These are phyloP conservation scores for Alternaria conjuncta DNA, from an alignment of 2,329 filamentous ascomycete species.

Conservation along the genomic window DNA sequence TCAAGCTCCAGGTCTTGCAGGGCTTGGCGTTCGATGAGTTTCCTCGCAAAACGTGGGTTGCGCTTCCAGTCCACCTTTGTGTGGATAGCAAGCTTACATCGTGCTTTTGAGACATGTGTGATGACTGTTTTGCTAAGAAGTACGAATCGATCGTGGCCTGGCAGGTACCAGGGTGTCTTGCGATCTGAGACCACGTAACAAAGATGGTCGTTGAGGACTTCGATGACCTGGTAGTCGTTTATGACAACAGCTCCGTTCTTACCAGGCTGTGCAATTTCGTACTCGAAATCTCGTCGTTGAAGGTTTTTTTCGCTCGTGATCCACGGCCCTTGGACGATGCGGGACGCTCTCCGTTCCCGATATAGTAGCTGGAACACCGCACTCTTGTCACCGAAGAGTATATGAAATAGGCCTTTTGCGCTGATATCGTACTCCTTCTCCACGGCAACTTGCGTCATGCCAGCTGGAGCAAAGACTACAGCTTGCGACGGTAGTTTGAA, in stretches of 20 bases:
- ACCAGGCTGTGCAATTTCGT: constrained; percentile 68
- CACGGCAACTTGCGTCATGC: constrained; percentile 75
- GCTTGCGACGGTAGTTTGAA: constrained; percentile 83
- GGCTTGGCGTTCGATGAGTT: constrained; percentile 68
- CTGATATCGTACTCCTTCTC: constrained; percentile 89
- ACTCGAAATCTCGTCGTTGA: constrained; percentile 80
- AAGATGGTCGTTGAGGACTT: constrained; percentile 64
- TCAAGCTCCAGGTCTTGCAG: constrained; percentile 76
- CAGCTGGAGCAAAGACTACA: constrained; percentile 82
- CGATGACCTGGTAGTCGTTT: constrained; percentile 84
- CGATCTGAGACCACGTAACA: constrained; percentile 72
- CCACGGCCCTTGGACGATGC: constrained; percentile 88
- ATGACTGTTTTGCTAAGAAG: constrained; percentile 91
- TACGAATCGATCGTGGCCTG: constrained; percentile 78
- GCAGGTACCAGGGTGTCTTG: constrained; percentile 80
- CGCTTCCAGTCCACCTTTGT: constrained; percentile 87
- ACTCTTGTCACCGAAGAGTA: constrained; percentile 95
- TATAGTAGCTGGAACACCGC: constrained; percentile 92
- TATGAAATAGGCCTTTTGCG: constrained; percentile 92
- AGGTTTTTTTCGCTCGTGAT: constrained; percentile 70
- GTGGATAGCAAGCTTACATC: constrained; percentile 88
- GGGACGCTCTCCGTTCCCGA: constrained; percentile 63
- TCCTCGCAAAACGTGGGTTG: constrained; percentile 50
- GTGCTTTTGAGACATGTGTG: constrained; percentile 89
- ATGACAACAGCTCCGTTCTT: constrained; percentile 59